Evolutionary conservation across 2,329 filamentous ascomycete species (phyloP).

Genomic region (Aspergillus clavatus): DNA sequence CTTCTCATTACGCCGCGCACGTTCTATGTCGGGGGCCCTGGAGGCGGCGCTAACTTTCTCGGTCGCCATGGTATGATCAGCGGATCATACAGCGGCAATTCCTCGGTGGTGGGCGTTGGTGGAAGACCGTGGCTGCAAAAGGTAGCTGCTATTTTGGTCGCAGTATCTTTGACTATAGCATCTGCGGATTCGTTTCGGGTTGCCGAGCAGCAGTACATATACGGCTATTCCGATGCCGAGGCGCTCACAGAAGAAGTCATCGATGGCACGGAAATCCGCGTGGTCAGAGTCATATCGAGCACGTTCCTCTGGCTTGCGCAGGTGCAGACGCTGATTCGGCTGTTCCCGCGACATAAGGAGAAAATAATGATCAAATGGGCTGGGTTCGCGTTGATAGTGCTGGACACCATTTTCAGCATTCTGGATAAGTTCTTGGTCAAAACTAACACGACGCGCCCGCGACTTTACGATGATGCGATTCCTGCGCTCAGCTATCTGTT

Average conservation of each 20-base stretch:
- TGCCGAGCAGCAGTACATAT: conserved; percentile 73
- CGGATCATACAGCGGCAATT: conserved; percentile 61
- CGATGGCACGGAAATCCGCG: conserved; percentile 76
- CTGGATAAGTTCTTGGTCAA: conserved; percentile 76
- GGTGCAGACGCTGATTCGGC: conserved; percentile 88
- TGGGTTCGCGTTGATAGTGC: conserved; percentile 84
- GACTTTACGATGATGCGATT: conserved; percentile 80
- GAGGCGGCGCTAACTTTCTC: conserved; percentile 65
- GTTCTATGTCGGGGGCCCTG: conserved; percentile 73
- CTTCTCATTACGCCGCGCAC: conserved; percentile 92
- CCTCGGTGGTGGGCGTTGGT: conserved; percentile 74
- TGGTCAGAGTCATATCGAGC: conserved; percentile 88
- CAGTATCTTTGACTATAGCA: conserved; percentile 85
- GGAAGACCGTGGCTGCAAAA: conserved; percentile 91
- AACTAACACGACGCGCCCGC: conserved; percentile 50
- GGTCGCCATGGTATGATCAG: conserved; percentile 80
- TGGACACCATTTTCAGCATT: conserved; percentile 86
- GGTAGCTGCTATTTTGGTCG: conserved; percentile 58
- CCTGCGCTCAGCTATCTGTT: conserved; percentile 89
- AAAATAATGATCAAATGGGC: conserved; percentile 99
- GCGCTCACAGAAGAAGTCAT: conserved; percentile 74
- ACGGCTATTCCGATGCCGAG: conserved; percentile 73
- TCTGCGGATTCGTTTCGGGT: conserved; percentile 86
- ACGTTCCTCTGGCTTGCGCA: conserved; percentile 97
- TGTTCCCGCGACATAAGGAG: conserved; percentile 94